Base-by-base conservation (phyloP, 148 eudicot species). In the Persicaria maculosa region DNA sequence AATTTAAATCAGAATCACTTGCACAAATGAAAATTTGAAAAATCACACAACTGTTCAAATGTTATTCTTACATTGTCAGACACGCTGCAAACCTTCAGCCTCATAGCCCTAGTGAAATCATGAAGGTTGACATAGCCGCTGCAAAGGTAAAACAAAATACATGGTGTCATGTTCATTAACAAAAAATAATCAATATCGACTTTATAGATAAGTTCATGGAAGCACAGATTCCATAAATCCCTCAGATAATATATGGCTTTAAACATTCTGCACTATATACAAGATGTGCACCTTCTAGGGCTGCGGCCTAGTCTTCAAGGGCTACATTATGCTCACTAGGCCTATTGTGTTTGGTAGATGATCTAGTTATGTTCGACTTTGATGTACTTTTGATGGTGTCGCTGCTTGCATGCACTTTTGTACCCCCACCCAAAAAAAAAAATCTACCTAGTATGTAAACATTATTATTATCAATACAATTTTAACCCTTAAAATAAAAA, bases 91-190 rank as follows among this genome's bases (percentile, higher is more conserved):
- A 71, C 40, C 72, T 67, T 75, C 77, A 75, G 47, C 50, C 36
- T 75, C 72, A 75, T 16, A 67, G 36, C 72, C 72, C 36, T 65
- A 2, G 45, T 44, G 50, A 75, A 75, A 12, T 67, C 72, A 61
- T 9, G 5, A 4, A 48, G 62, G 72, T 45, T 48, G 59, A 75
- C 77, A 10, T 43, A 16, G 50, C 77, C 77, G 67, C 77, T 75
- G 47, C 59, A 48, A 15, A 74, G 50, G 19, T 31, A 62, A 25
- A 59, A 74, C 11, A 62, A 47, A 50, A 19, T 10, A 22, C 44
- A 59, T 45, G 36, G 36, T 47, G 53, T 72, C 25, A 72, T 46
- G 12, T 16, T 25, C 25, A 40, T 22, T 36, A 59, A 22, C 40
- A 22, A 58, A 25, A 40, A 9, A 65, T 31, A n/a, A 64, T 64